Base-by-base conservation (phyloP, 2,329 filamentous ascomycete genomes). In the Colletotrichum sp. region DNA sequence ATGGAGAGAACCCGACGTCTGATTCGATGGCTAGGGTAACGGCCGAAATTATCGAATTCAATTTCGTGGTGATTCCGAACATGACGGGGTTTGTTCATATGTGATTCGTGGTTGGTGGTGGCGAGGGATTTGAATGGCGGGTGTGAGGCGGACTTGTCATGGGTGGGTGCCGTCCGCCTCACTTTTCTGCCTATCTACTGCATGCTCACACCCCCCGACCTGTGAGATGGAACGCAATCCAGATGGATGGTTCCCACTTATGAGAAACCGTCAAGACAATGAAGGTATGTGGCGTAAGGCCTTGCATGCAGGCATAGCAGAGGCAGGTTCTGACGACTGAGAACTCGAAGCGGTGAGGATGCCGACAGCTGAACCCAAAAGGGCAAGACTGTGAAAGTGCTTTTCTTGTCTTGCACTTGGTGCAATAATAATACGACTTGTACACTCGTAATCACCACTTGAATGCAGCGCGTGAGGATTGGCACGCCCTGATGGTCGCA, bases 151-250 rank as follows among this genome's bases (percentile, higher is more conserved):
- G 34, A 63, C 76, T 60, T 68, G 69, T 62, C 64, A 65, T 62
- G 75, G 75, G 60, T 67, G 68, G 66, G 52, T 55, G 71, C 63
- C 75, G 77, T 77, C 57, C 75, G 77, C 77, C 77, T 78, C 77
- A 77, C 72, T 78, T 78, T 76, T 52, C 36, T 63, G 66, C 49
- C 52, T 63, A 71, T 76, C 76, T 75, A 68, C 76, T 77, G 77
- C 77, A 78, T 16, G 67, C 71, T 72, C 66, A 68, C 68, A 55
- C 64, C 59, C 63, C 72, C 65, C 74, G 24, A 74, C 57, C 39
- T 69, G 44, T 55, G 36, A 65, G 65, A 59, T 73, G 71, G 70
- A 76, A 76, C 49, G 55, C 36, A 55, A 34, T 39, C 36, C 65
- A 60, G 64, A 65, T 73, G 63, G 24, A 73, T 65, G 70, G 64